These are phyloP conservation scores for slime mould (Dictyostelium discoideum) DNA, from an alignment of 78 protist genomes.

Conservation along the genomic window dicty_2.7 NC_007091.3:871001-871500, in stretches of 20 bases:
- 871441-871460: constrained; percentile 94
- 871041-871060: too few relatives aligned
- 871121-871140: constrained; percentile 15
- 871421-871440: constrained; percentile 91
- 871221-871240: constrained; percentile 77
- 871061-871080: too few relatives aligned
- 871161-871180: constrained; percentile 24
- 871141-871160: background rate
- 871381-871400: constrained; percentile 90
- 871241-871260: constrained; percentile 69
- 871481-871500: constrained; percentile 71
- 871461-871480: constrained; percentile 89
- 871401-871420: constrained; percentile 98
- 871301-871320: constrained; percentile 97
- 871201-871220: constrained; percentile 22
- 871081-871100: constrained; percentile 32
- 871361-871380: constrained; percentile 95
- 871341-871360: constrained; percentile 90
- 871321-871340: constrained; percentile 46
- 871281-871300: constrained; percentile 87
- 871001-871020: too few relatives aligned
- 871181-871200: constrained; percentile 43
- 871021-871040: too few relatives aligned
- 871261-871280: constrained; percentile 87
- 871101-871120: constrained; percentile 59